phyloP scores from a whole-genome alignment of 2,329 filamentous ascomycete species.

The Thelonectria blattea region DNA sequence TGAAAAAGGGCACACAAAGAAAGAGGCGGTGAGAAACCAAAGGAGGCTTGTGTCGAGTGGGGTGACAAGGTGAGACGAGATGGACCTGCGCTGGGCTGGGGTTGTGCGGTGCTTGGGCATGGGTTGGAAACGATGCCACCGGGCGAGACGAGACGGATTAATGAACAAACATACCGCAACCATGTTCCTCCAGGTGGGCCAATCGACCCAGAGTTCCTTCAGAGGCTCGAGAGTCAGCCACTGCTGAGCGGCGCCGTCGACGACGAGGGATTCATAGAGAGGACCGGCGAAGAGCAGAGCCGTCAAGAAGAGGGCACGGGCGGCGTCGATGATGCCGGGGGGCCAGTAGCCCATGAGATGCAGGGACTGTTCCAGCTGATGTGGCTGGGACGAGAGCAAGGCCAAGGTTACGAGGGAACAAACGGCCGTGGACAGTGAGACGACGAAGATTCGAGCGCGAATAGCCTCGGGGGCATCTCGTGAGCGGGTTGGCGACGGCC shows the following conservation, averaged over 20 bases:
- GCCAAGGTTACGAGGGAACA: slow-evolving; percentile 69
- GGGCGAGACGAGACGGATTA: background rate
- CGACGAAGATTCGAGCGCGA: slow-evolving; percentile 80
- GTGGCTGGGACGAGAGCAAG: slow-evolving; percentile 62
- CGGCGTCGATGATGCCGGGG: slow-evolving; percentile 67
- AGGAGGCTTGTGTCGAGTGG: slow-evolving; percentile 23
- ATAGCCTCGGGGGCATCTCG: slow-evolving; percentile 92
- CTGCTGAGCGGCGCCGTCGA: slow-evolving; percentile 72
- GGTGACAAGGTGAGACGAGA: slow-evolving; percentile 21
- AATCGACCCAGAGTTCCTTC: slow-evolving; percentile 69
- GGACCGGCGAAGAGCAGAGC: slow-evolving; percentile 82
- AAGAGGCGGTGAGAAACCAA: slow-evolving; percentile 31
- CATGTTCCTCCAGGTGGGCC: slow-evolving; percentile 85
- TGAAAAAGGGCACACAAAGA: background rate
- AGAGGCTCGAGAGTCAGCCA: slow-evolving; percentile 65
- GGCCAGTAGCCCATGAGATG: slow-evolving; percentile 85
- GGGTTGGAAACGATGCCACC: slow-evolving; percentile 13
- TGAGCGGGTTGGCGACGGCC: slow-evolving; percentile 78
- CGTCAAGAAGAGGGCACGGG: slow-evolving; percentile 72
- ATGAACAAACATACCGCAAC: slow-evolving; percentile 69
- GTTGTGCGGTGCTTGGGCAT: slow-evolving; percentile 23
- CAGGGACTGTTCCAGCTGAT: slow-evolving; percentile 57
- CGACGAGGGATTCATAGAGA: slow-evolving; percentile 78
- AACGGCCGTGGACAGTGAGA: slow-evolving; percentile 74
- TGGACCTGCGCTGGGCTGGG: slow-evolving; percentile 13